A percentile compares a stretch with the other conserved stretches of the same genome.
Evolutionary conservation across 2,329 filamentous ascomycete genomes (phyloP).

Genomic region (Botrytis hyacinthi): DNA sequence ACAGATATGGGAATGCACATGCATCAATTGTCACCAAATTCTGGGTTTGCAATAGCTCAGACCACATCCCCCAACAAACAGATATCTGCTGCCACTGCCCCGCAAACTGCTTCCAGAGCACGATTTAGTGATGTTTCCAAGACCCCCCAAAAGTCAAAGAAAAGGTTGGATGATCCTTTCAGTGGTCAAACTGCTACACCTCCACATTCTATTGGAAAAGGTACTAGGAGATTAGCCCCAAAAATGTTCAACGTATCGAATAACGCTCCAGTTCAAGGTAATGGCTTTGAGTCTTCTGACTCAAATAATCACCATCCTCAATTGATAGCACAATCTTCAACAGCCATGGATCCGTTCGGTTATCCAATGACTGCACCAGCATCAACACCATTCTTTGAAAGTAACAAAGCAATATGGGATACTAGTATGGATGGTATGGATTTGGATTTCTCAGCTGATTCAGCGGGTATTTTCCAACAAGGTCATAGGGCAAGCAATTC

Average conservation of each 20-base stretch:
- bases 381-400: constrained; percentile 46
- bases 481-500: constrained; percentile 50
- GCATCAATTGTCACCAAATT: constrained; percentile 57
- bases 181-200: constrained; percentile 56
- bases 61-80: constrained; percentile 52
- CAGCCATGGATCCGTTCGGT: constrained; percentile 56
- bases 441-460: constrained; percentile 53
- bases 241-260: constrained; percentile 37
- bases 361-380: constrained; percentile 60
- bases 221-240: constrained; percentile 53
- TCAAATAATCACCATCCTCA: constrained; percentile 43
- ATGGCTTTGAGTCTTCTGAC: constrained; percentile 33
- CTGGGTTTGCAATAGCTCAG: constrained; percentile 54
- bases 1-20: constrained; percentile 59
- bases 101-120: constrained; percentile 32
- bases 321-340: constrained; percentile 49
- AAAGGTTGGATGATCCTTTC: constrained; percentile 36
- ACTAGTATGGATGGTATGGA: constrained; percentile 55
- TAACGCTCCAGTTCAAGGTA: constrained; percentile 34
- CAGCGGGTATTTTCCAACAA: constrained; percentile 32
- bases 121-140: constrained; percentile 39
- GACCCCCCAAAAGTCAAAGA: constrained; percentile 44
- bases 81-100: constrained; percentile 56
- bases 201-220: constrained; percentile 55
- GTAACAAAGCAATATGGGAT: constrained; percentile 54